These are phyloP conservation scores for Colletotrichum simmondsii DNA, from an alignment of 2,329 filamentous ascomycete genomes.

Conservation along the genomic window DNA sequence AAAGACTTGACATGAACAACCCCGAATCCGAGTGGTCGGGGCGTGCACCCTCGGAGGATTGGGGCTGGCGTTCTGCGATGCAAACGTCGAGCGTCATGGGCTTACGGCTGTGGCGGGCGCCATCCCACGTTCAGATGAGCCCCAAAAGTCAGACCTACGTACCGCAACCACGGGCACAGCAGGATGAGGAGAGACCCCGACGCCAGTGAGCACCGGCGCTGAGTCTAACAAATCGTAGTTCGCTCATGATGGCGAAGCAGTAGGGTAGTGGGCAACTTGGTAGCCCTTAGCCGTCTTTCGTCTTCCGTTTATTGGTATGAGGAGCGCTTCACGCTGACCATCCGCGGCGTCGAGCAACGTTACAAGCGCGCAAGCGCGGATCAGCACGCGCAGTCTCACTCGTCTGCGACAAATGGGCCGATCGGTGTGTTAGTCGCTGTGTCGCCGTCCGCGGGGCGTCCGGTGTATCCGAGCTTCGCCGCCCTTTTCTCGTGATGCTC, in stretches of 20 bases:
- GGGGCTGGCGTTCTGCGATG: constrained; percentile 1
- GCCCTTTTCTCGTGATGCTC: neutral
- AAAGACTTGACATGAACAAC: neutral
- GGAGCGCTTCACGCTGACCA: constrained; percentile 11
- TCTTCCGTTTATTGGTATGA: neutral
- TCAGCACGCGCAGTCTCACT: constrained; percentile 2
- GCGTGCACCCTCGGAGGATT: neutral
- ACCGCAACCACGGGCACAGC: neutral
- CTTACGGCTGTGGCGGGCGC: constrained; percentile 23
- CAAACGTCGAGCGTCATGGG: neutral
- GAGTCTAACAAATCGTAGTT: neutral
- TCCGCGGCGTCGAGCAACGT: constrained; percentile 21
- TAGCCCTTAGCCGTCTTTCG: neutral
- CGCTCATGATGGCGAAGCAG: neutral
- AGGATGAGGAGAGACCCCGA: neutral
- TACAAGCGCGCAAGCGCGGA: constrained; percentile 33
- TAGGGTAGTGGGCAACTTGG: neutral
- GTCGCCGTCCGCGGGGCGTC: neutral
- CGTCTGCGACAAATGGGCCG: neutral
- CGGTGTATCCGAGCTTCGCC: neutral
- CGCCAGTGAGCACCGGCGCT: constrained; percentile 10
- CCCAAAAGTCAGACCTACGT: neutral
- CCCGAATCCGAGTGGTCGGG: neutral
- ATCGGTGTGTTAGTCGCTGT: neutral
- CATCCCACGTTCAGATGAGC: neutral